These are phyloP conservation scores for Chaetomidium leptoderma DNA, from an alignment of 495 filamentous ascomycete species.

Conservation along the genomic window DNA sequence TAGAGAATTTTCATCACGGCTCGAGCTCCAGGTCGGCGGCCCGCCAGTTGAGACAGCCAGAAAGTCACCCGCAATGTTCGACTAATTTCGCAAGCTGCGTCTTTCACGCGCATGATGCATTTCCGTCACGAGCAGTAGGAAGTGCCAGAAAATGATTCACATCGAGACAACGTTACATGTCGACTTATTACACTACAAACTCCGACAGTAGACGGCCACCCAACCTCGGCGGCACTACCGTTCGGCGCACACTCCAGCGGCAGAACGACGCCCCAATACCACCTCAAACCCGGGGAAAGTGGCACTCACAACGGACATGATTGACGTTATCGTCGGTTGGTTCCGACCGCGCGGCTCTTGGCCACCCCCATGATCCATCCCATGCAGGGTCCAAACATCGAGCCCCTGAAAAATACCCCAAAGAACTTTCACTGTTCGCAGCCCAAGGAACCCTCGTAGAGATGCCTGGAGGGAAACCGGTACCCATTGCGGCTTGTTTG, in stretches of 20 bases:
- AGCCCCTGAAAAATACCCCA: neutral
- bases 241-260: neutral
- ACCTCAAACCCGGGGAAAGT: constrained; percentile 1
- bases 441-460: neutral
- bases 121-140: no score
- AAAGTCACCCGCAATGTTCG: neutral
- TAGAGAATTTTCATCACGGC: neutral
- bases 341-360: neutral
- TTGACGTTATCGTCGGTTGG: neutral
- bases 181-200: neutral
- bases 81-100: neutral
- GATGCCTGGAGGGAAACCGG: neutral
- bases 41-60: neutral
- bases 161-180: constrained; percentile 6
- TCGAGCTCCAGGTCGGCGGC: neutral
- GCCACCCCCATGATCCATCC: no score
- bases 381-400: neutral
- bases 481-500: neutral
- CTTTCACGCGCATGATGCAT: neutral
- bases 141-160: no score
- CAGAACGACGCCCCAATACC: neutral
- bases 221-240: neutral
- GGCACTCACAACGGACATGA: neutral
- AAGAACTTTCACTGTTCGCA: no score
- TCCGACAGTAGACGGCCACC: neutral